phyloP scores from a whole-genome alignment of 2,329 filamentous ascomycete species.

The Xylariaceae sp. region DNA sequence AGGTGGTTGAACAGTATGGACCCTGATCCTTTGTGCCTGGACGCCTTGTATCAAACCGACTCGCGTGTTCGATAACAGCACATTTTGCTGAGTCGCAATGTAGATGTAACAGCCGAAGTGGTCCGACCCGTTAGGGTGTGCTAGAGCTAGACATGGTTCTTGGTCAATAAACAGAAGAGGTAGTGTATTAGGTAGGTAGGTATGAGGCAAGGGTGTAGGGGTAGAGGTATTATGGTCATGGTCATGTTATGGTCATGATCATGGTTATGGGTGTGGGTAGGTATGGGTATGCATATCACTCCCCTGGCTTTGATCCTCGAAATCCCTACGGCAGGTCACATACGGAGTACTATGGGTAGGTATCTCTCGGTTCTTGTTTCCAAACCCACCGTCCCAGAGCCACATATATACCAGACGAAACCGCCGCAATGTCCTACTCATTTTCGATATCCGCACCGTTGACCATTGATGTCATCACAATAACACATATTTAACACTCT shows the following conservation, averaged over 20 bases:
- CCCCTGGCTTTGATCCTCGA: not conserved
- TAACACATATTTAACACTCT: not conserved
- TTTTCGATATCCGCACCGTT: not conserved
- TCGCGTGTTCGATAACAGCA: too few relatives aligned
- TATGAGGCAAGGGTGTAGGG: too few relatives aligned
- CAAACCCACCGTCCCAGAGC: not conserved
- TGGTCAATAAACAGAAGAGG: not conserved
- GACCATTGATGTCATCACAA: too few relatives aligned
- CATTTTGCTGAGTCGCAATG: not conserved
- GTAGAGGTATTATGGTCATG: too few relatives aligned
- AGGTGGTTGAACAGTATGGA: not conserved
- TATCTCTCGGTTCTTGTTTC: not conserved
- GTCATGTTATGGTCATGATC: not conserved
- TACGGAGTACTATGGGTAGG: not conserved
- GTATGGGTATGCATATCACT: not conserved
- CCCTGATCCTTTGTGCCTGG: not conserved
- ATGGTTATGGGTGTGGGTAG: not conserved
- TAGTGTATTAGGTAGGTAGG: too few relatives aligned
- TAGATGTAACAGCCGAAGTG: not conserved
- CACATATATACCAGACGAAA: constrained; percentile 11
- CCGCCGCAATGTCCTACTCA: not conserved
- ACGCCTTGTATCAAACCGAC: too few relatives aligned
- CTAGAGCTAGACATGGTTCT: not conserved
- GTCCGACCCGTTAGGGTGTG: not conserved
- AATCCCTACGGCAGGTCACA: not conserved